These are phyloP conservation scores for Solanum virginianum DNA, from an alignment of 257 asterid genomes.

Conservation along the genomic window DNA sequence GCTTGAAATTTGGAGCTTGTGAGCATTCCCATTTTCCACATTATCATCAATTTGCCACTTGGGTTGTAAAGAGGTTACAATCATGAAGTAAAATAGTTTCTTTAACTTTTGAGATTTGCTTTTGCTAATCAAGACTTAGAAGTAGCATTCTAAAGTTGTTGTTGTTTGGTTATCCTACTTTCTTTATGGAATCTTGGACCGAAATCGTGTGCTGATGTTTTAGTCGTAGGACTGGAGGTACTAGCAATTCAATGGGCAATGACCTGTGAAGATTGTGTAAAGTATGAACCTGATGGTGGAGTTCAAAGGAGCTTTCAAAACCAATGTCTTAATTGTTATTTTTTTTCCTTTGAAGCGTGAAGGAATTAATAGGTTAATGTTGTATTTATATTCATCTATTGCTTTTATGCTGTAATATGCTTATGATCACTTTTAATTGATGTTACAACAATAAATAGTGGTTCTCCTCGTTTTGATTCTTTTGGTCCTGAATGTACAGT, in stretches of 20 bases:
- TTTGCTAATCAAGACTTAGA: background rate
- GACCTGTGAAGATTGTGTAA: background rate
- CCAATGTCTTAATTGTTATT: background rate
- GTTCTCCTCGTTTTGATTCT: background rate
- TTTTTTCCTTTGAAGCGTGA: background rate
- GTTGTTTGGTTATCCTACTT: background rate
- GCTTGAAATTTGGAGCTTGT: background rate
- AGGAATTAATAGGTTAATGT: background rate
- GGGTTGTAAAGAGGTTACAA: background rate
- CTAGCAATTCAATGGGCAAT: background rate
- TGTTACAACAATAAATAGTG: background rate
- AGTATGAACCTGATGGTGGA: background rate
- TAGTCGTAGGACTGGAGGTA: background rate
- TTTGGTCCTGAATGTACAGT: background rate
- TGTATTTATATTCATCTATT: background rate
- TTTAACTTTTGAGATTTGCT: background rate
- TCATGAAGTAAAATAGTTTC: background rate
- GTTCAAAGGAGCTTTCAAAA: background rate
- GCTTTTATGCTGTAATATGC: background rate
- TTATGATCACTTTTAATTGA: background rate
- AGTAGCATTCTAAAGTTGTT: background rate
- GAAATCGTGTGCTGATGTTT: background rate
- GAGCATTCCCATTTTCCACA: background rate
- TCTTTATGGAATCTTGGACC: background rate
- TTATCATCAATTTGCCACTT: background rate